Percentiles rank a stretch among this genome's conserved stretches.
Evolutionary conservation across 2,329 filamentous ascomycete species (phyloP).

Genomic region (Arthrinium phaeospermum): DNA sequence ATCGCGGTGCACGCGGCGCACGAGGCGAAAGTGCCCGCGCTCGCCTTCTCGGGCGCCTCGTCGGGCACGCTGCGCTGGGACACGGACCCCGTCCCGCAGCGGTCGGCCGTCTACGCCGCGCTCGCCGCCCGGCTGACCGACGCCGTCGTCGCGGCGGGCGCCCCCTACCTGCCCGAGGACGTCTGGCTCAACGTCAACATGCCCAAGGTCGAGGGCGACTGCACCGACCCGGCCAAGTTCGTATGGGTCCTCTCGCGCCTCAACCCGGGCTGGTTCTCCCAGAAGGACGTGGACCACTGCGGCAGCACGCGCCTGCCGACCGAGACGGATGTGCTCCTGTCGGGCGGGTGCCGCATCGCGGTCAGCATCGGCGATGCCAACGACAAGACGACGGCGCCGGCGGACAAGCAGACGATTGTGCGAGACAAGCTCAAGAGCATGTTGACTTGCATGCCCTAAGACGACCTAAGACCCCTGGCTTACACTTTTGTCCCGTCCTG

Average conservation of each 20-base stretch:
- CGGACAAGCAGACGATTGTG: conserved; percentile 56
- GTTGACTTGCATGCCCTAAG: conserved; percentile 50
- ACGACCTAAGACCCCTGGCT: neutral
- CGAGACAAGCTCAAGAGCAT: conserved; percentile 55
- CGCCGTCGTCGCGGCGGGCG: conserved; percentile 58
- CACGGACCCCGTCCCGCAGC: conserved; percentile 54
- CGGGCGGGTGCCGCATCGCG: conserved; percentile 63
- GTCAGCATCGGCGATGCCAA: conserved; percentile 66
- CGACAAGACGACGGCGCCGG: conserved; percentile 64
- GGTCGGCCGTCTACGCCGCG: conserved; percentile 67
- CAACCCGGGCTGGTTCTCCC: conserved; percentile 57
- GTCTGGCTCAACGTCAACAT: conserved; percentile 76
- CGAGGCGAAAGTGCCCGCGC: conserved; percentile 63
- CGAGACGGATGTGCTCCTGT: conserved; percentile 58
- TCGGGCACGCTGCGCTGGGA: conserved; percentile 60
- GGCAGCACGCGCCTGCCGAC: conserved; percentile 60
- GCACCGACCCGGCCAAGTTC: conserved; percentile 59
- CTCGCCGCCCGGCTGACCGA: conserved; percentile 64
- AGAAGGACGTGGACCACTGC: conserved; percentile 63
- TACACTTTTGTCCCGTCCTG: neutral
- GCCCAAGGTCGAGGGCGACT: conserved; percentile 56
- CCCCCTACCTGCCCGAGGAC: conserved; percentile 66
- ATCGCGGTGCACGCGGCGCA: conserved; percentile 64
- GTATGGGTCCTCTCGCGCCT: conserved; percentile 69
- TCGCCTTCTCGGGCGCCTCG: conserved; percentile 68